Percentiles rank a stretch among this genome's conserved stretches.
Conservation (phyloP, 2,329 filamentous ascomycete species). For the Tolypocladium nubicola region DNA sequence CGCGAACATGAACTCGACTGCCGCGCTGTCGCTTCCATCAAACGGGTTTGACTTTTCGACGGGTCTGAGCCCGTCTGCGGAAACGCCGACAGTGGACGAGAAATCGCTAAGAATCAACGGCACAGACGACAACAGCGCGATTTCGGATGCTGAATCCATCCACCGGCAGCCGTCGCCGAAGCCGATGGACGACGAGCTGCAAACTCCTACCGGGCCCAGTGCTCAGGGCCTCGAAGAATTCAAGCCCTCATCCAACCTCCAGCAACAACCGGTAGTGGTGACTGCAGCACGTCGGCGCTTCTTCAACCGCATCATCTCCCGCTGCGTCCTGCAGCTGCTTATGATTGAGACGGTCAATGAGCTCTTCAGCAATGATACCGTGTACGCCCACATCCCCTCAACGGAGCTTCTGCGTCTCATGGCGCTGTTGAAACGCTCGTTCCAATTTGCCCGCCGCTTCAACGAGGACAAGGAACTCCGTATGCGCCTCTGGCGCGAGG, state of each 20-base stretch:
- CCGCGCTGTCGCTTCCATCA: slow-evolving; percentile 37
- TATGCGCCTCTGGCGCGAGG: slow-evolving; percentile 89
- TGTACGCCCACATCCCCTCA: slow-evolving; percentile 89
- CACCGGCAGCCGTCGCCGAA: slow-evolving; percentile 14
- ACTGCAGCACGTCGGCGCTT: slow-evolving; percentile 87
- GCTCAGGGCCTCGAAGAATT: slow-evolving; percentile 68
- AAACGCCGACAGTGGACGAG: slow-evolving; percentile 32
- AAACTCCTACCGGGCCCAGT: slow-evolving; percentile 17
- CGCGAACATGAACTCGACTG: slow-evolving; percentile 43
- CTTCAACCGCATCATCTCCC: slow-evolving; percentile 99
- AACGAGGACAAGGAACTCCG: slow-evolving; percentile 95
- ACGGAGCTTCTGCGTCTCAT: slow-evolving; percentile 83
- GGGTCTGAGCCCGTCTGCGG: slow-evolving; percentile 28
- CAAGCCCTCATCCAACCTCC: slow-evolving; percentile 62
- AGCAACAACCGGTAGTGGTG: slow-evolving; percentile 84
- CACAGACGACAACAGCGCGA: slow-evolving; percentile 24
- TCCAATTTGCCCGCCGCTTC: slow-evolving; percentile 93
- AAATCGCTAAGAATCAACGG: slow-evolving; percentile 54
- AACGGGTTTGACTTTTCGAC: slow-evolving; percentile 42
- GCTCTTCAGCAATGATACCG: slow-evolving; percentile 92
- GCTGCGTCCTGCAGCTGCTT: slow-evolving; percentile 90
- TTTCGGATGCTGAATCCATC: slow-evolving; percentile 21
- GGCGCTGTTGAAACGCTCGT: slow-evolving; percentile 88
- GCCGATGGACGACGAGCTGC: slow-evolving; percentile 23
- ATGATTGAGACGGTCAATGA: slow-evolving; percentile 99